Conservation (phyloP, 495 filamentous ascomycete genomes). For the Talaromyces borbonicus region DNA sequence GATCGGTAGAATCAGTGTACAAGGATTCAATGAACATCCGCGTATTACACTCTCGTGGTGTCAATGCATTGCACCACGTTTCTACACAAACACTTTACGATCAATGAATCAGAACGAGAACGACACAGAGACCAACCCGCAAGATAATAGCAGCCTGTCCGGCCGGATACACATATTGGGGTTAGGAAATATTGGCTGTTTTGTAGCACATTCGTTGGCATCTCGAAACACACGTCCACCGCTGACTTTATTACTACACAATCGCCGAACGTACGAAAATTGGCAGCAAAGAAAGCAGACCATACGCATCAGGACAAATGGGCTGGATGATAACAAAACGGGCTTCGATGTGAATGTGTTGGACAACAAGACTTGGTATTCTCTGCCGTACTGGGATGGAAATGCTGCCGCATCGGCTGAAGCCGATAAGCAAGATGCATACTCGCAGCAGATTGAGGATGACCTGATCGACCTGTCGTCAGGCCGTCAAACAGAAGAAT, state of each 20-base stretch:
- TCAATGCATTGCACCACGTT: background rate
- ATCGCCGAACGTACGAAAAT: slow-evolving; percentile 17
- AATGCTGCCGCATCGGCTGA: slow-evolving; percentile 11
- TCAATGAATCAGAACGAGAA: background rate
- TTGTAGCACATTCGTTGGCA: slow-evolving; percentile 51
- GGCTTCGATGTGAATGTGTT: slow-evolving; percentile 35
- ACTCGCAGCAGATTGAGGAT: background rate
- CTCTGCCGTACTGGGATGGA: slow-evolving; percentile 19
- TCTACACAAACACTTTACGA: background rate
- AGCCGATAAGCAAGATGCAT: background rate
- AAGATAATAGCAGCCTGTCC: slow-evolving; percentile 18
- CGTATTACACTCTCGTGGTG: background rate
- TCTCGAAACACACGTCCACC: slow-evolving; percentile 48
- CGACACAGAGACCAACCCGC: slow-evolving; percentile 3
- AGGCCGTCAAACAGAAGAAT: background rate
- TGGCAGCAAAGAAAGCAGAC: slow-evolving; percentile 22
- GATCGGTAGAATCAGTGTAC: slow-evolving; percentile 14
- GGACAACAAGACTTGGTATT: slow-evolving; percentile 21
- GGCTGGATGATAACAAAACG: slow-evolving; percentile 29
- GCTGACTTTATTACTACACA: slow-evolving; percentile 46
- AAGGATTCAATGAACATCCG: slow-evolving; percentile 3
- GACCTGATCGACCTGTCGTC: background rate
- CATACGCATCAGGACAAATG: slow-evolving; percentile 24
- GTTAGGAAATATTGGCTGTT: slow-evolving; percentile 46
- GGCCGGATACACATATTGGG: slow-evolving; percentile 52